A percentile compares a stretch with the other conserved stretches of the same genome.
These are phyloP conservation scores for Astrothelium subdiscretum DNA, from an alignment of 495 filamentous ascomycete species.

Conservation along the genomic window DNA sequence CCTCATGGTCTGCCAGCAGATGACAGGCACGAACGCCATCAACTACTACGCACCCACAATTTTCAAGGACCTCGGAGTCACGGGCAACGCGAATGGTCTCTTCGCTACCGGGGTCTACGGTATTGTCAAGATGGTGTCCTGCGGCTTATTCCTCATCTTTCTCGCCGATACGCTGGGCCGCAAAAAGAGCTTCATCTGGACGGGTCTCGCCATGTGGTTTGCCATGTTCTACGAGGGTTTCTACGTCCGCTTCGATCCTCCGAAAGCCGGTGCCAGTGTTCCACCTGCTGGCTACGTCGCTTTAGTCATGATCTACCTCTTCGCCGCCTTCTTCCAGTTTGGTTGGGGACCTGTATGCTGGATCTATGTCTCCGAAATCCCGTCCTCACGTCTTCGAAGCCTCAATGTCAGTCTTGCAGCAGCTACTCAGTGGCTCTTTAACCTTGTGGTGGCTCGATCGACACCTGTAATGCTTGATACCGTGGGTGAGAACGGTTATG, in stretches of 20 bases:
- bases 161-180: slow-evolving; percentile 62
- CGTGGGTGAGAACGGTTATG: slow-evolving; percentile 21
- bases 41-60: slow-evolving; percentile 58
- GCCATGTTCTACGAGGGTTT: slow-evolving; percentile 72
- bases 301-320: slow-evolving; percentile 26
- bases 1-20: slow-evolving; percentile 28
- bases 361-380: slow-evolving; percentile 30
- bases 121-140: slow-evolving; percentile 46
- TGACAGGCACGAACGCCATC: slow-evolving; percentile 20
- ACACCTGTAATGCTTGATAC: slow-evolving; percentile 24
- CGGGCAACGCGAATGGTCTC: slow-evolving; percentile 37
- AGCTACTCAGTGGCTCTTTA: slow-evolving; percentile 31
- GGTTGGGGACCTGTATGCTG: slow-evolving; percentile 43
- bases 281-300: slow-evolving; percentile 23
- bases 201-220: slow-evolving; percentile 56
- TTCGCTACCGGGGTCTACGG: slow-evolving; percentile 57
- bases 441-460: slow-evolving; percentile 26
- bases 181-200: slow-evolving; percentile 59
- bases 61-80: slow-evolving; percentile 47
- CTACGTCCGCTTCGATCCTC: slow-evolving; percentile 62
- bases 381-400: slow-evolving; percentile 18
- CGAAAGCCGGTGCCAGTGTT: slow-evolving; percentile 29
- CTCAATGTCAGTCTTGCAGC: slow-evolving; percentile 26
- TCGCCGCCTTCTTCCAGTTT: slow-evolving; percentile 25
- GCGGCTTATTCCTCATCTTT: slow-evolving; percentile 53